These are phyloP conservation scores for Xylariaceae sp. DNA, from an alignment of 2,329 filamentous ascomycete species.

Conservation along the genomic window DNA sequence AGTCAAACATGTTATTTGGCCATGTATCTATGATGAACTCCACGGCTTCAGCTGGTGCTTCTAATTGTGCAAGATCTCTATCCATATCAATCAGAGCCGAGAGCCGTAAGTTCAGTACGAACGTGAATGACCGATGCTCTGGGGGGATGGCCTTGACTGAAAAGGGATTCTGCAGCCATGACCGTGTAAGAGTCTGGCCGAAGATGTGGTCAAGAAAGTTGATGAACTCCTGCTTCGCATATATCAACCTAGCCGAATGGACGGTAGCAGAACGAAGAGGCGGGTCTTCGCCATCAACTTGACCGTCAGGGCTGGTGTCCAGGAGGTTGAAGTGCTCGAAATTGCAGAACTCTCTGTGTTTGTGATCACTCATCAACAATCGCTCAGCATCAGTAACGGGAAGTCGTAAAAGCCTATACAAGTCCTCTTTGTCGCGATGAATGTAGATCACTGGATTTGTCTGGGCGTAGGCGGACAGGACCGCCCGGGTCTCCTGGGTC, in stretches of 20 bases:
- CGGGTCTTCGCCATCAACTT: constrained; percentile 30
- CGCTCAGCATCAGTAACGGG: constrained; percentile 46
- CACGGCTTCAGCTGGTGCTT: constrained; percentile 55
- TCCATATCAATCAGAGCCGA: constrained; percentile 50
- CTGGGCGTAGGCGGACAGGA: constrained; percentile 55
- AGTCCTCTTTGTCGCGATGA: constrained; percentile 58
- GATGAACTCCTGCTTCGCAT: constrained; percentile 56
- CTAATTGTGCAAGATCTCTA: constrained; percentile 47
- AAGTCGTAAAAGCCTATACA: constrained; percentile 52
- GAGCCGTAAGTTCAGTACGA: constrained; percentile 56
- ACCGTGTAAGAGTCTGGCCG: constrained; percentile 46
- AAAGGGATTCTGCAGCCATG: constrained; percentile 55
- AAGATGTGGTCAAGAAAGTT: constrained; percentile 54
- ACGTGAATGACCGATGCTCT: constrained; percentile 54
- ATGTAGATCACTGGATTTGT: constrained; percentile 67
- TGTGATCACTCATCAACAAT: constrained; percentile 49
- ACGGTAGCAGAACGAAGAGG: constrained; percentile 40
- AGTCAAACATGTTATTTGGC: constrained; percentile 43
- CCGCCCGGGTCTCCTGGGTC: constrained; percentile 52
- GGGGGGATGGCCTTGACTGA: constrained; percentile 54
- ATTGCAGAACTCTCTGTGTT: constrained; percentile 60
- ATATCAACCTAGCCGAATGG: constrained; percentile 53
- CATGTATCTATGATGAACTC: constrained; percentile 57
- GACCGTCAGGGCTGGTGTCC: constrained; percentile 36
- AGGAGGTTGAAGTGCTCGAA: constrained; percentile 68